A percentile compares a stretch with the other conserved stretches of the same genome.
Conservation (phyloP, 129 eudicot species). For the Oenanthe sinensis region DNA sequence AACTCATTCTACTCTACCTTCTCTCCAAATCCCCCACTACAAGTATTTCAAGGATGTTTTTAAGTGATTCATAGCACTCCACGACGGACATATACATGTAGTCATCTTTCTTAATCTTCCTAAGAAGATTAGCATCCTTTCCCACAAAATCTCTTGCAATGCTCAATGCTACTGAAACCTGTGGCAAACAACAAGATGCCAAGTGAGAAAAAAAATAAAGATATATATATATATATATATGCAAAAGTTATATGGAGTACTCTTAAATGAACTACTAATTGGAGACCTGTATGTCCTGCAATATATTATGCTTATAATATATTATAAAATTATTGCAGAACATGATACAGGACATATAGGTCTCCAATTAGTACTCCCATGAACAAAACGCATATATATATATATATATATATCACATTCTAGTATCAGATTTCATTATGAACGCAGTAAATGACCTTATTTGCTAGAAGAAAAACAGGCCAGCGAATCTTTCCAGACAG, state of each 20-base stretch:
- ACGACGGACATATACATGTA: constrained; percentile 57
- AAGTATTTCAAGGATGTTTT: constrained; percentile 62
- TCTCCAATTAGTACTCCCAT: no score
- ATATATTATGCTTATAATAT: no score
- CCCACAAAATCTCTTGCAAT: constrained; percentile 82
- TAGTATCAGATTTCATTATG: background rate
- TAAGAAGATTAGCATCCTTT: constrained; percentile 63
- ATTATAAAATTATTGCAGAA: no score
- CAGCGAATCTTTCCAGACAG: constrained; percentile 64
- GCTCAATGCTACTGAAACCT: constrained; percentile 67
- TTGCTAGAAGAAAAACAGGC: constrained; percentile 93
- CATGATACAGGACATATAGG: no score
- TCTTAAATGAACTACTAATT: no score
- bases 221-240: no score
- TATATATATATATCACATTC: background rate
- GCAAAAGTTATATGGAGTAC: no score
- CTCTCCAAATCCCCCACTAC: constrained; percentile 85
- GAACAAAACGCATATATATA: no score
- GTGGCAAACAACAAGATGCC: constrained; percentile 12
- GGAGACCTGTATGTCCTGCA: no score
- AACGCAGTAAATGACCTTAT: constrained; percentile 47
- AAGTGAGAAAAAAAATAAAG: no score
- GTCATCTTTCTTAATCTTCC: constrained; percentile 52
- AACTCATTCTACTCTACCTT: constrained; percentile 39
- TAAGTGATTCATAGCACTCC: constrained; percentile 83